Evolutionary conservation across 2,329 filamentous ascomycete genomes (phyloP), one percentile per base, ranked within the genome.

Genomic region (Fusarium sp.): DNA sequence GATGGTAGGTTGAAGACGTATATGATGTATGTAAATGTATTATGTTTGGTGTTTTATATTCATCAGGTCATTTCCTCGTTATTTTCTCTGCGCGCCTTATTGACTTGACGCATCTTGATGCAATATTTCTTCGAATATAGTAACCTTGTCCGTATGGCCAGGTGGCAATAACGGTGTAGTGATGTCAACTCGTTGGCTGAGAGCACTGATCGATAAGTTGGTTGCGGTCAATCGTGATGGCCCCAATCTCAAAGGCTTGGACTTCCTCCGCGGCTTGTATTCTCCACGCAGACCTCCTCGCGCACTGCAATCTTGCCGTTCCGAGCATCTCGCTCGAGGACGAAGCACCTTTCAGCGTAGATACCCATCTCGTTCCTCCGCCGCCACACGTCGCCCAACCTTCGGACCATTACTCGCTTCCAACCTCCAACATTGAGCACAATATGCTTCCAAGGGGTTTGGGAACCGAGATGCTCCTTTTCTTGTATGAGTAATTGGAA

Each of bases 381-480:
- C 61, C 77, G 77, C 84, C 84, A 85, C 12, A 76, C 75, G 41
- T 76, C 74, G 48, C 81, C 76, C 43, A 83, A 70, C 21, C 84
- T 77, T 20, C 84, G 77, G 10, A 84, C 78, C 81, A 84, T 81
- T 41, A 81, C 76, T 13, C 77, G 79, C 43, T 78, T 78, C 84
- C 84, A 85, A 10, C 83, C 84, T 8, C 84, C 84, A 3, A 85
- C 80, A 31, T 84, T 85, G 58, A 85, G 75, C n/a, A 78, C 81
- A 53, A 85, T 78, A 29, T 72, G 73, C 48, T 74, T 78, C 82
- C 81, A 85, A 3, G 76, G 70, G 3, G 69, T 47, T 8, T 56
- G 53, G 11, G 61, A 50, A 3, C 57, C 46, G 12, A 31, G 39
- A 16, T 68, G 68, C 26, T 66, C 66, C 63, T 79, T 79, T 31